Percentiles rank a stretch among this genome's conserved stretches.
phyloP scores from a whole-genome alignment of 345 rosid genomes.

The Camelina sativa region DNA sequence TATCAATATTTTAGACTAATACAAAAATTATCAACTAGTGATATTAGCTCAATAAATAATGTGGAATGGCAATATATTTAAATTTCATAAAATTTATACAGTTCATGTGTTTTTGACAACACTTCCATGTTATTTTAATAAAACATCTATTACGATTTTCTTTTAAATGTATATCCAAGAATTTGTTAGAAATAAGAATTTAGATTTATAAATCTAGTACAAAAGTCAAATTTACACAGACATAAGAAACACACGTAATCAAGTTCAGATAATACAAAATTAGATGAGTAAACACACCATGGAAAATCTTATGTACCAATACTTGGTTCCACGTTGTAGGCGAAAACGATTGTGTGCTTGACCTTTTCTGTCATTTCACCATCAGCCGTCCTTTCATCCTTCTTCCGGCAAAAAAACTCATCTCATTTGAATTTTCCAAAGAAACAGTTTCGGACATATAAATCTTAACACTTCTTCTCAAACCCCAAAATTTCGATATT shows the following conservation, averaged over 20 bases:
- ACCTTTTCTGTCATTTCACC: constrained; percentile 33
- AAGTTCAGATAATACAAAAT: background rate
- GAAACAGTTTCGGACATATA: background rate
- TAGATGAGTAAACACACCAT: constrained; percentile 8
- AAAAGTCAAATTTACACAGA: background rate
- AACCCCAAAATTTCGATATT: constrained; percentile 22
- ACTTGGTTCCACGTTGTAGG: constrained; percentile 42
- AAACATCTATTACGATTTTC: background rate
- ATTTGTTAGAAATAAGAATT: background rate
- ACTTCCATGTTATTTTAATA: background rate
- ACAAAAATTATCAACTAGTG: background rate
- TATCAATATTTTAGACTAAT: background rate
- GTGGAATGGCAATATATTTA: background rate
- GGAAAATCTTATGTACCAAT: background rate
- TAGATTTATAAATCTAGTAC: background rate
- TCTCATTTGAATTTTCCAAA: constrained; percentile 19
- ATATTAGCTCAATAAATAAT: background rate
- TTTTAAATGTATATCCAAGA: too few species aligned
- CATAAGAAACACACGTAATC: background rate
- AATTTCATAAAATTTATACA: background rate
- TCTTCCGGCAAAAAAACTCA: constrained; percentile 25
- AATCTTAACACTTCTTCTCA: constrained; percentile 22
- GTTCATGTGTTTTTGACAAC: background rate
- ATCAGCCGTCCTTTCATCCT: constrained; percentile 39
- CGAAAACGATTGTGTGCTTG: constrained; percentile 35